These are phyloP conservation scores for Arthroderma sp. DNA, from an alignment of 2,329 filamentous ascomycete genomes.

Conservation along the genomic window DNA sequence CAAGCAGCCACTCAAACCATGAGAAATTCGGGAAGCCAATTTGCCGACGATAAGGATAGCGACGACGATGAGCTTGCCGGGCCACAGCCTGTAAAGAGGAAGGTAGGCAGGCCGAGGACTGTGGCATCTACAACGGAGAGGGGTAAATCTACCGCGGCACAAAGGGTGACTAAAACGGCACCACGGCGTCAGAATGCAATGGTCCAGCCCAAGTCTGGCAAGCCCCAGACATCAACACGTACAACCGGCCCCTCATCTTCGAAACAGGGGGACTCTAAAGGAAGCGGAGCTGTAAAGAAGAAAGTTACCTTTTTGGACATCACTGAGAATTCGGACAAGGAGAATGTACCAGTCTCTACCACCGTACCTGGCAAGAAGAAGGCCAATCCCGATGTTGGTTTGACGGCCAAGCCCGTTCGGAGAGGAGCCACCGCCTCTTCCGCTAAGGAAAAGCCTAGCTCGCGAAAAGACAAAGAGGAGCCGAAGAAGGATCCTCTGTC, in stretches of 20 bases:
- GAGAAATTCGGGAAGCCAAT: too few species aligned
- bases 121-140: slow-evolving; percentile 8
- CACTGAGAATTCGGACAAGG: slow-evolving; percentile 28
- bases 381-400: slow-evolving; percentile 21
- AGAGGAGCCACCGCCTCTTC: slow-evolving; percentile 24
- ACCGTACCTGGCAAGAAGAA: slow-evolving; percentile 16
- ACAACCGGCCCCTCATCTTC: slow-evolving; percentile 6
- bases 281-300: slow-evolving; percentile 18
- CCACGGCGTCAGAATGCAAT: background rate
- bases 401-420: slow-evolving; percentile 35
- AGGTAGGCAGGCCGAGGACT: slow-evolving; percentile 6
- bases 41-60: slow-evolving; percentile 8
- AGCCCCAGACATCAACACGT: too few species aligned
- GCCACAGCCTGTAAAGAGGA: slow-evolving; percentile 7
- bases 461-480: slow-evolving; percentile 8
- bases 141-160: slow-evolving; percentile 9
- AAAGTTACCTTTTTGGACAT: slow-evolving; percentile 36
- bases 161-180: slow-evolving; percentile 14
- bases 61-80: slow-evolving; percentile 18
- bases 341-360: slow-evolving; percentile 21
- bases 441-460: slow-evolving; percentile 17
- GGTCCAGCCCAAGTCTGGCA: too few species aligned
- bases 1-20: background rate
- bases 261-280: slow-evolving; percentile 1
- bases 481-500: slow-evolving; percentile 28